phyloP scores from a whole-genome alignment of 768 basidiomycete species.

The Tephrocybe rancida region DNA sequence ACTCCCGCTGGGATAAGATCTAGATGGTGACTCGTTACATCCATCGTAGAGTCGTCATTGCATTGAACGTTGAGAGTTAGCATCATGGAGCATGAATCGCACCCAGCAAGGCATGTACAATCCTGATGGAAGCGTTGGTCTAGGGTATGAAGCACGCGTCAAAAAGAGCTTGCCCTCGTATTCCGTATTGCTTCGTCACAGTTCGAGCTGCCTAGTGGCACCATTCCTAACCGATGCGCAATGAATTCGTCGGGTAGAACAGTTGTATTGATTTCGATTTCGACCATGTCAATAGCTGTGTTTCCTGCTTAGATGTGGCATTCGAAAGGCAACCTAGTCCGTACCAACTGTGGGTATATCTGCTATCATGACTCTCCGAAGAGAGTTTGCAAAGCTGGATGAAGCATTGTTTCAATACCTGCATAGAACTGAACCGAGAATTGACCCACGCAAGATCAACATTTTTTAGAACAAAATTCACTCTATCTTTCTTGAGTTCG shows the following conservation, averaged over 20 bases:
- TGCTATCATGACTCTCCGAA: conserved; percentile 93
- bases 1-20: conserved; percentile 53
- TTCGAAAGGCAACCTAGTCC: conserved; percentile 28
- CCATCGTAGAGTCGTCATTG: conserved; percentile 72
- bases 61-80: conserved; percentile 80
- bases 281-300: conserved; percentile 95
- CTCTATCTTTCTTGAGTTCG: conserved; percentile 80
- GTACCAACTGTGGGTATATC: conserved; percentile 94
- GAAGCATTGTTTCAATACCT: conserved; percentile 13
- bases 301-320: neutral
- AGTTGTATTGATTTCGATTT: conserved; percentile 87
- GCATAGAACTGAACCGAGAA: conserved; percentile 7
- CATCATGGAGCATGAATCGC: conserved; percentile 83
- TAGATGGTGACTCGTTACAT: conserved; percentile 86
- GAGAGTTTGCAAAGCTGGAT: conserved; percentile 86
- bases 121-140: conserved; percentile 55
- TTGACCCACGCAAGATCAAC: conserved; percentile 88
- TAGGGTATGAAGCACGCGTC: neutral
- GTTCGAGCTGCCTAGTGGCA: conserved; percentile 85
- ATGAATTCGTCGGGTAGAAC: conserved; percentile 98
- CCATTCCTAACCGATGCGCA: conserved; percentile 92
- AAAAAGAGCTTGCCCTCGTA: conserved; percentile 54
- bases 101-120: conserved; percentile 85
- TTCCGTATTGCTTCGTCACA: conserved; percentile 89
- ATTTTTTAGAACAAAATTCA: conserved; percentile 93